Evolutionary conservation across 2,329 filamentous ascomycete species (phyloP).

Genomic region (Bertia moriformis): DNA sequence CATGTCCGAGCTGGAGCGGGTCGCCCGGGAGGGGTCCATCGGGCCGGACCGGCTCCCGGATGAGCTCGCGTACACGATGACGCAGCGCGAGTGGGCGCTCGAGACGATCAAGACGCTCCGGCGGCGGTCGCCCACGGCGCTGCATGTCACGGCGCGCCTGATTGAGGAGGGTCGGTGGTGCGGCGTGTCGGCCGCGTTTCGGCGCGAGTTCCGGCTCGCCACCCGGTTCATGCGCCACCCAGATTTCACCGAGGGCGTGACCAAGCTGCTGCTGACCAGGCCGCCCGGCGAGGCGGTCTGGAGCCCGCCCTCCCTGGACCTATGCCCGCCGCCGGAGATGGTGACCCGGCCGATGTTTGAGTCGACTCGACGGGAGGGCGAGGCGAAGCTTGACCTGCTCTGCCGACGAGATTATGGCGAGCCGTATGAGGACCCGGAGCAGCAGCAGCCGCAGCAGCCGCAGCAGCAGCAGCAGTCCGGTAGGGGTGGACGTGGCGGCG

Average conservation of each 20-base stretch:
- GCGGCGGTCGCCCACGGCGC: slow-evolving; percentile 68
- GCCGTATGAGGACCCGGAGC: too few relatives aligned
- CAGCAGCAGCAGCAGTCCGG: too few relatives aligned
- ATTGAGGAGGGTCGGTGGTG: slow-evolving; percentile 64
- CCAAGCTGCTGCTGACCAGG: slow-evolving; percentile 50
- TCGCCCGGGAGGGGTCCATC: background rate
- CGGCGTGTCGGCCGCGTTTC: slow-evolving; percentile 74
- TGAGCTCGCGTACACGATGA: slow-evolving; percentile 21
- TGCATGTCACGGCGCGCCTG: slow-evolving; percentile 72
- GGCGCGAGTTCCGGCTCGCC: slow-evolving; percentile 73
- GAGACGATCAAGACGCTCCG: slow-evolving; percentile 64
- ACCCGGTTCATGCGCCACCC: slow-evolving; percentile 76
- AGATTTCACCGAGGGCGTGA: slow-evolving; percentile 85
- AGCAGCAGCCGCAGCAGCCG: too few relatives aligned
- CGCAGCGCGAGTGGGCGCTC: slow-evolving; percentile 59
- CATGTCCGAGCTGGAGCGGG: slow-evolving; percentile 42
- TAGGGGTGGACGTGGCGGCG: too few relatives aligned
- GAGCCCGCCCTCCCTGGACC: slow-evolving; percentile 55
- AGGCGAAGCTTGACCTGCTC: slow-evolving; percentile 39
- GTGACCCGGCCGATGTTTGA: too few relatives aligned
- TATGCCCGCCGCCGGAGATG: background rate
- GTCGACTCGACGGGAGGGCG: too few relatives aligned
- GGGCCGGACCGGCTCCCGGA: slow-evolving; percentile 21
- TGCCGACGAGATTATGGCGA: too few relatives aligned
- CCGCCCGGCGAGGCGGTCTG: slow-evolving; percentile 49